A percentile compares a stretch with the other conserved stretches of the same genome.
These are phyloP conservation scores for Zarea fungicola DNA, from an alignment of 2,329 filamentous ascomycete species.

Conservation along the genomic window DNA sequence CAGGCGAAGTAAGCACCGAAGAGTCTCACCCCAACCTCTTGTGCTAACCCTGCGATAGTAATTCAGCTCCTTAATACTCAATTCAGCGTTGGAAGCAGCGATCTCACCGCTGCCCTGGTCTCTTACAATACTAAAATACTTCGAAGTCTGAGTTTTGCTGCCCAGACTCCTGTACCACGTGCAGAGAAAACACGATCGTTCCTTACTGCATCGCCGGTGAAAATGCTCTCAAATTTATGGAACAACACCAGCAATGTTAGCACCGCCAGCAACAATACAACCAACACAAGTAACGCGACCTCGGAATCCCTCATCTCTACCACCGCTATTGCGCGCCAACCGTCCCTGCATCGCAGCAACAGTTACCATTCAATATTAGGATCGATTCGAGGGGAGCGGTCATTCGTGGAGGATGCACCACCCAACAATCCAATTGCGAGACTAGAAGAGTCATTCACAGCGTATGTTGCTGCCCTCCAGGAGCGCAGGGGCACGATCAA, in stretches of 20 bases:
- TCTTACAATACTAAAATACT: slow-evolving; percentile 75
- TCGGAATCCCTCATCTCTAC: slow-evolving; percentile 16
- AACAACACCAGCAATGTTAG: no score
- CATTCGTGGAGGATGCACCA: slow-evolving; percentile 39
- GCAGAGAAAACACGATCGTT: slow-evolving; percentile 63
- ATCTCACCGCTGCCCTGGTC: slow-evolving; percentile 63
- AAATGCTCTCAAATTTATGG: slow-evolving; percentile 80
- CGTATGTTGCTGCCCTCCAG: slow-evolving; percentile 76
- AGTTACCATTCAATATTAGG: slow-evolving; percentile 52
- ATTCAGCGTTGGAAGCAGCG: slow-evolving; percentile 60
- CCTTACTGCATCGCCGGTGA: slow-evolving; percentile 80
- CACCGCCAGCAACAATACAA: slow-evolving; percentile 49
- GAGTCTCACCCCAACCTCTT: neutral
- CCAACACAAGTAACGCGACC: slow-evolving; percentile 38
- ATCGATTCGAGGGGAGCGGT: slow-evolving; percentile 41
- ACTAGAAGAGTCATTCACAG: slow-evolving; percentile 79
- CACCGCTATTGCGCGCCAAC: slow-evolving; percentile 36
- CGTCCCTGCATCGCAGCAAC: slow-evolving; percentile 38
- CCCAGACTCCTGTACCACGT: slow-evolving; percentile 37
- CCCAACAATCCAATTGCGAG: slow-evolving; percentile 64
- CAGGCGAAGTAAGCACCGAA: slow-evolving; percentile 56
- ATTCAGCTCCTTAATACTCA: slow-evolving; percentile 67
- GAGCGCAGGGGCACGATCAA: slow-evolving; percentile 83
- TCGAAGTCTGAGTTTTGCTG: slow-evolving; percentile 59
- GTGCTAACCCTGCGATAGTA: slow-evolving; percentile 46